Evolutionary conservation across 495 filamentous ascomycete genomes (phyloP), one percentile per base, ranked within the genome.

Genomic region (Talaromyces thailandensis): DNA sequence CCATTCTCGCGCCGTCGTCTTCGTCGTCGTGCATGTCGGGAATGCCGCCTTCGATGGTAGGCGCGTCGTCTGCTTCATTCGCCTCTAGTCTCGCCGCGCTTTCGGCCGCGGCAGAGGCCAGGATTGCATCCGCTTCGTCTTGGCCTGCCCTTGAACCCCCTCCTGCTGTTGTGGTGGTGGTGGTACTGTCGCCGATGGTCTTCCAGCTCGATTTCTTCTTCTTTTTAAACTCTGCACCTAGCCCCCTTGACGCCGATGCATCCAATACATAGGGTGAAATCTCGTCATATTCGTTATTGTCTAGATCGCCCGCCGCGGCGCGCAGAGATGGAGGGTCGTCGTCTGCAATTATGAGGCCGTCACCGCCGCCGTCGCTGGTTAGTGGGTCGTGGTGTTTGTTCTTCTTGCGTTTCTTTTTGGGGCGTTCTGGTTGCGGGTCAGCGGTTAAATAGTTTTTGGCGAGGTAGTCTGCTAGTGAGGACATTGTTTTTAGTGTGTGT

Each of bases 401-500:
- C 79, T 96, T 96, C 76, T 91, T 92, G 69, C 86, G 88, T 69
- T 93, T 92, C 70, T 88, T 86, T 26, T 83, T 82, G 12, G 88
- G 79, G 53, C 87, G 85, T 48, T 85, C 76, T n/a, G 73, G 62
- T 9, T 64, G 62, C 1, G 75, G 74, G 71, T 93, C 90, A 31
- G 90, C 88, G 4, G 83, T 91, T 37, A 99, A 87, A 76, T 99
- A 99, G 74, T 92, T 96, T 66, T 92, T 88, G 59, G 94, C 93
- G 57, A 99, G 87, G 74, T 98, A 99, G 73, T 86, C 84, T 28
- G 92, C 87, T 65, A 96, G 68, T 56, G 67, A 73, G 58, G 70
- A 70, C 70, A 72, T 74, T 66, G 35, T 70, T 5, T 37, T 63
- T 21, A 60, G 56, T 60, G 6, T 35, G 56, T 28, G 56, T 43